These are phyloP conservation scores for Syzygium malaccense DNA, from an alignment of 441 rosid genomes.

Conservation along the genomic window DNA sequence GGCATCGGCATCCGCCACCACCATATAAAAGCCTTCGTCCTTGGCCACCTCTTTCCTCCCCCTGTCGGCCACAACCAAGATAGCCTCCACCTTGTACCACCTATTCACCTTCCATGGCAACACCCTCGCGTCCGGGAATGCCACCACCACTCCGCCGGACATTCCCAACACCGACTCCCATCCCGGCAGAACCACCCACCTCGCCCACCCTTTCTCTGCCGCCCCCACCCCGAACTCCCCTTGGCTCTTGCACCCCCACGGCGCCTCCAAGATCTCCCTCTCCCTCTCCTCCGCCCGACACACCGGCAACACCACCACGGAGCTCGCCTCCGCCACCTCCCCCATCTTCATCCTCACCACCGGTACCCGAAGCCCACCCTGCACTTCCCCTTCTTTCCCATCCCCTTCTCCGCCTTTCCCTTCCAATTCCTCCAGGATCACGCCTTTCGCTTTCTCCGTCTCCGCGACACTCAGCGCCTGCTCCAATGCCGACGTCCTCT, in stretches of 20 bases:
- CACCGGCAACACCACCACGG: constrained; percentile 66
- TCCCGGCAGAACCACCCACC: constrained; percentile 81
- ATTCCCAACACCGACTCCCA: constrained; percentile 49
- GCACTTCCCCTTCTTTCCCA: constrained; percentile 14
- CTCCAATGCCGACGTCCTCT: constrained; percentile 34
- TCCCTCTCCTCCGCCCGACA: constrained; percentile 54
- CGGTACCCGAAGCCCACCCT: constrained; percentile 29
- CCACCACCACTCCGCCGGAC: constrained; percentile 51
- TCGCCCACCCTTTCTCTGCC: constrained; percentile 72
- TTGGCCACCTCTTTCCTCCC: constrained; percentile 40
- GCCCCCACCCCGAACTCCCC: constrained; percentile 76
- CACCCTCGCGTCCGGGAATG: constrained; percentile 56
- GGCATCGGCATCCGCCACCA: too few species aligned
- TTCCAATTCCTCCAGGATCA: constrained; percentile 28
- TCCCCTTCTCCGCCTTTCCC: constrained; percentile 18
- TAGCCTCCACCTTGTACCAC: constrained; percentile 62
- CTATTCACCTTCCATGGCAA: constrained; percentile 70
- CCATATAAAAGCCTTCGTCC: constrained; percentile 66
- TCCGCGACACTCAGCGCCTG: constrained; percentile 49
- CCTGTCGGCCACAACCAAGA: constrained; percentile 68
- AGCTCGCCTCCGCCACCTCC: constrained; percentile 68
- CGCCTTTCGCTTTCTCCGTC: constrained; percentile 48
- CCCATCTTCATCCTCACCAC: constrained; percentile 67
- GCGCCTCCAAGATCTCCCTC: constrained; percentile 60
- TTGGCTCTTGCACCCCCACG: constrained; percentile 32